A percentile compares a stretch with the other conserved stretches of the same genome.
Conservation (phyloP, 176 grass and related monocot species). For the Musa beccarii region DNA sequence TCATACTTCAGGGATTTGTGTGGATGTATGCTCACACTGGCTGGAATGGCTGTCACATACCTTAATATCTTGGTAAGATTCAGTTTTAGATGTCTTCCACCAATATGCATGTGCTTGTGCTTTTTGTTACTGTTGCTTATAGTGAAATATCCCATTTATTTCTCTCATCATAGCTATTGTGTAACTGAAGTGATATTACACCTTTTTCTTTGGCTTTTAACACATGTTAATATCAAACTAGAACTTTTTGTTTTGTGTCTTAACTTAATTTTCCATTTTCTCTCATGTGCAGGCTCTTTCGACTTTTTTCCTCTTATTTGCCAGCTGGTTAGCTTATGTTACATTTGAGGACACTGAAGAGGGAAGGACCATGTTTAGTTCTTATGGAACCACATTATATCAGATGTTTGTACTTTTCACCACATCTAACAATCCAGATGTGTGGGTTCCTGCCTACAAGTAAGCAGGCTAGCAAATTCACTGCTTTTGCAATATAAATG, state of each 20-base stretch:
- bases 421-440: slow-evolving; percentile 96
- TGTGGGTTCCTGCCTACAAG: slow-evolving; percentile 99
- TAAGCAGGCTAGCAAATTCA: slow-evolving; percentile 32
- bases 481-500: not conserved
- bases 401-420: slow-evolving; percentile 99
- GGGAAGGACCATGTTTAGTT: slow-evolving; percentile 66
- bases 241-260: not conserved
- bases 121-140: not conserved
- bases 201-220: not conserved
- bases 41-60: slow-evolving; percentile 69
- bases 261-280: not conserved
- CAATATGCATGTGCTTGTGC: not conserved
- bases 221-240: not conserved
- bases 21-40: slow-evolving; percentile 69
- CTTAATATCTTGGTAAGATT: slow-evolving; percentile 90
- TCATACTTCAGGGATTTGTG: slow-evolving; percentile 50
- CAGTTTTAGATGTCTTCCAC: slow-evolving; percentile 9
- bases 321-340: slow-evolving; percentile 95
- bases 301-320: slow-evolving; percentile 77
- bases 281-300: slow-evolving; percentile 62
- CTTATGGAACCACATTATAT: slow-evolving; percentile 73
- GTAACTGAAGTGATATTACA: not conserved
- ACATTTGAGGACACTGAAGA: slow-evolving; percentile 88
- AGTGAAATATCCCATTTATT: not conserved
- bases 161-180: not conserved